Evolutionary conservation across 352 stramenopile genomes (phyloP).

Genomic region (Pythium dissimile): DNA sequence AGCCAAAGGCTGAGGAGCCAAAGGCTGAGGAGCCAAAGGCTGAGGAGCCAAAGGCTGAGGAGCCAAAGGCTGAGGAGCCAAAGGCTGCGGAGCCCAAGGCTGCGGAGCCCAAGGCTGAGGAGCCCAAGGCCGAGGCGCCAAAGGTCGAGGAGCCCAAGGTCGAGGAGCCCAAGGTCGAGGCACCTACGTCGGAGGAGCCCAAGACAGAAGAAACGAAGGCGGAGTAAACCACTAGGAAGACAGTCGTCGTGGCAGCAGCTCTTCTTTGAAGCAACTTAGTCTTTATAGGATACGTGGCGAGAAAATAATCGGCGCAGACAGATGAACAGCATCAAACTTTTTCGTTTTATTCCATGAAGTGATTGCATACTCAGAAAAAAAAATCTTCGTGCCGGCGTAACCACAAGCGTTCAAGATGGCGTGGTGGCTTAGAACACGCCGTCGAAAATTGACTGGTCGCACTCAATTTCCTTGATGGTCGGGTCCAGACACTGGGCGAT

Average conservation of each 20-base stretch:
- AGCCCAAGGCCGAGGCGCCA: too few relatives aligned
- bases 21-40: slow-evolving; percentile 8
- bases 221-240: slow-evolving; percentile 1
- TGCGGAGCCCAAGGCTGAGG: too few relatives aligned
- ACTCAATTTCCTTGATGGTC: slow-evolving; percentile 15
- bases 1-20: slow-evolving; percentile 2
- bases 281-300: too few relatives aligned
- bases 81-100: too few relatives aligned
- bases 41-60: background rate
- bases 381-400: too few relatives aligned
- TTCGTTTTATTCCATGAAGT: background rate
- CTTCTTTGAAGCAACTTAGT: too few relatives aligned
- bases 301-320: too few relatives aligned
- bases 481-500: slow-evolving; percentile 27
- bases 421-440: slow-evolving; percentile 2
- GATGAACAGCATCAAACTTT: too few relatives aligned
- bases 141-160: slow-evolving; percentile 12
- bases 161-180: slow-evolving; percentile 1
- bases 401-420: too few relatives aligned
- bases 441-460: slow-evolving; percentile 20
- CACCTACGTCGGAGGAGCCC: too few relatives aligned
- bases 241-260: background rate
- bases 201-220: slow-evolving; percentile 5
- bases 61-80: too few relatives aligned
- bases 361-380: background rate